Conservation (phyloP, 441 rosid species). For the Erodium moschatum region DNA sequence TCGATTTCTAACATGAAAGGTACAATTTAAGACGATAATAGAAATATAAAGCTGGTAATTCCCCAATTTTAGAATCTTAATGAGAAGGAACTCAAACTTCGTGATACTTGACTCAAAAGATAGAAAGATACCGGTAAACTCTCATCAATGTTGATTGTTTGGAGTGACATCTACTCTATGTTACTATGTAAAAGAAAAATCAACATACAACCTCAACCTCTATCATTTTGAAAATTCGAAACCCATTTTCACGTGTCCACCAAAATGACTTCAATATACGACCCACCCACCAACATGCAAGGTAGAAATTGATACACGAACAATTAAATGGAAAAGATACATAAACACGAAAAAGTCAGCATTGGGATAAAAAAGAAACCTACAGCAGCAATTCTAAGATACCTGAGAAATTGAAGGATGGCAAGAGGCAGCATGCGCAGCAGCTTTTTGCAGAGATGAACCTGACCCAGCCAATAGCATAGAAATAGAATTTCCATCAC, state of each 20-base stretch:
- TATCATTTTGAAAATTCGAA: background rate
- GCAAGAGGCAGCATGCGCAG: constrained; percentile 54
- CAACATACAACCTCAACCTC: too few species aligned
- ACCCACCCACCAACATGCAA: background rate
- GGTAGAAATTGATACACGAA: background rate
- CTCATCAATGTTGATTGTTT: too few species aligned
- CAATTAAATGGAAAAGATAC: background rate
- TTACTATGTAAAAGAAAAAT: too few species aligned
- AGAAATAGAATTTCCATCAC: constrained; percentile 46
- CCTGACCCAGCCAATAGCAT: constrained; percentile 81
- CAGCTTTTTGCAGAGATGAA: constrained; percentile 62
- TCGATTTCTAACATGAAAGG: too few species aligned
- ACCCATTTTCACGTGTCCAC: background rate
- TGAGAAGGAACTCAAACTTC: too few species aligned
- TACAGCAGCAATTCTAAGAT: background rate
- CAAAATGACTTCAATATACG: background rate
- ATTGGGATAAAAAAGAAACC: background rate
- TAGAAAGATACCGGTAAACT: too few species aligned
- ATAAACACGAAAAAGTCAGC: background rate
- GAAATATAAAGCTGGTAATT: too few species aligned
- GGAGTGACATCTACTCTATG: too few species aligned
- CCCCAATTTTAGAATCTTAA: too few species aligned
- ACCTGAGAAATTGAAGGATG: constrained; percentile 75
- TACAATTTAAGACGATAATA: too few species aligned
- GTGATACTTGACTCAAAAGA: too few species aligned